A percentile compares a stretch with the other conserved stretches of the same genome.
Evolutionary conservation across 2,329 filamentous ascomycete genomes (phyloP).

Genomic region (Cadophora malorum): DNA sequence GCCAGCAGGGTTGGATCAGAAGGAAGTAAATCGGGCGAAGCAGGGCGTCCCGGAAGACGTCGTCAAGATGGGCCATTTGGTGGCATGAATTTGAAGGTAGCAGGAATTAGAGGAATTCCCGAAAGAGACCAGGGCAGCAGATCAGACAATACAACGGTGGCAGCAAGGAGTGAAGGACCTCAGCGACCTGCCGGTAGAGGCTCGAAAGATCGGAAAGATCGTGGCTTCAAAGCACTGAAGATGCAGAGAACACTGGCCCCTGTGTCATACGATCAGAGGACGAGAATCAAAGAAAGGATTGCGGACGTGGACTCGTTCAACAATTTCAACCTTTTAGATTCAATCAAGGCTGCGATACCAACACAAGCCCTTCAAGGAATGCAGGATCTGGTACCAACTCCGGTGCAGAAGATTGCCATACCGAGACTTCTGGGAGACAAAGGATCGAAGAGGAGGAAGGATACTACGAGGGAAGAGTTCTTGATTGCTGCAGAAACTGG

Average conservation of each 20-base stretch:
- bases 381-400: constrained; percentile 79
- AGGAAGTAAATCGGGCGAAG: constrained; percentile 16
- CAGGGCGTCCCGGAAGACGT: constrained; percentile 45
- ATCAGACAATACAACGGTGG: not conserved
- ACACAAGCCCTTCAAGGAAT: constrained; percentile 78
- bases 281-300: constrained; percentile 59
- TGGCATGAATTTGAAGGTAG: constrained; percentile 62
- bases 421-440: constrained; percentile 72
- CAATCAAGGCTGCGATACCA: constrained; percentile 72
- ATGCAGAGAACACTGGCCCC: constrained; percentile 85
- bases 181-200: constrained; percentile 16
- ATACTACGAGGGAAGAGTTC: constrained; percentile 58
- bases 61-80: constrained; percentile 60
- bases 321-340: constrained; percentile 76
- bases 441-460: constrained; percentile 46
- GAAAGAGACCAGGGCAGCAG: constrained; percentile 38
- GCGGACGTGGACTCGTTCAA: constrained; percentile 78
- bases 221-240: constrained; percentile 76
- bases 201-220: constrained; percentile 50
- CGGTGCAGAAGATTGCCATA: constrained; percentile 88
- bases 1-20: constrained; percentile 35
- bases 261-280: constrained; percentile 75
- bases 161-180: not conserved
- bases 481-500: constrained; percentile 95
- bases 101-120: constrained; percentile 51